phyloP scores from a whole-genome alignment of 2,329 filamentous ascomycete genomes.

The Aspergillus alliaceus region DNA sequence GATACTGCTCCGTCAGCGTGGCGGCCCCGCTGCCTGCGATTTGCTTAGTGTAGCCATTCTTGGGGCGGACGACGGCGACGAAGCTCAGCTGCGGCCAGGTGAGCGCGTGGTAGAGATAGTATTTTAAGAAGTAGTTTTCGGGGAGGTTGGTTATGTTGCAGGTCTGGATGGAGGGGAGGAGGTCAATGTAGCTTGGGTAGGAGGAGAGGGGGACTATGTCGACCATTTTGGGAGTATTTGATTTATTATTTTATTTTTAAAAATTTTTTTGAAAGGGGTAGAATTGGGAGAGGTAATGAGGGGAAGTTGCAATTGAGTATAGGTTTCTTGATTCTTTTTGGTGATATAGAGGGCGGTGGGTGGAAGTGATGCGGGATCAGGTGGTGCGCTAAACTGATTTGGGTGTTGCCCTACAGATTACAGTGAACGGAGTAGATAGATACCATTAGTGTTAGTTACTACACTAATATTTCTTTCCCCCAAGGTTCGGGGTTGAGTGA shows the following conservation, averaged over 20 bases:
- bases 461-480: too few relatives aligned
- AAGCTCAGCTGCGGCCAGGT: constrained; percentile 98
- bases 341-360: neutral
- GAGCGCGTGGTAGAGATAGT: constrained; percentile 98
- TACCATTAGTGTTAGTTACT: too few relatives aligned
- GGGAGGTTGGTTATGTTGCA: constrained; percentile 98
- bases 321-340: neutral
- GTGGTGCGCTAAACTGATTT: constrained; percentile 5
- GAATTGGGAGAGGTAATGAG: neutral
- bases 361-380: neutral
- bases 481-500: too few relatives aligned
- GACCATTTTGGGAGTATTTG: constrained; percentile 40
- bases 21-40: constrained; percentile 56
- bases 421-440: neutral
- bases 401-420: neutral
- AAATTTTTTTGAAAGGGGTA: neutral
- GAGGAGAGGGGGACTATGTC: constrained; percentile 50
- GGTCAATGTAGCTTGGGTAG: constrained; percentile 68
- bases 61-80: constrained; percentile 88
- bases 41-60: constrained; percentile 70
- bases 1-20: constrained; percentile 59
- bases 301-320: neutral
- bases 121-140: constrained; percentile 99
- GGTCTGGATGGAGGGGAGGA: constrained; percentile 86
- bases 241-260: neutral